Evolutionary conservation across 495 filamentous ascomycete genomes (phyloP).

Genomic region (Cercophora newfieldiana): DNA sequence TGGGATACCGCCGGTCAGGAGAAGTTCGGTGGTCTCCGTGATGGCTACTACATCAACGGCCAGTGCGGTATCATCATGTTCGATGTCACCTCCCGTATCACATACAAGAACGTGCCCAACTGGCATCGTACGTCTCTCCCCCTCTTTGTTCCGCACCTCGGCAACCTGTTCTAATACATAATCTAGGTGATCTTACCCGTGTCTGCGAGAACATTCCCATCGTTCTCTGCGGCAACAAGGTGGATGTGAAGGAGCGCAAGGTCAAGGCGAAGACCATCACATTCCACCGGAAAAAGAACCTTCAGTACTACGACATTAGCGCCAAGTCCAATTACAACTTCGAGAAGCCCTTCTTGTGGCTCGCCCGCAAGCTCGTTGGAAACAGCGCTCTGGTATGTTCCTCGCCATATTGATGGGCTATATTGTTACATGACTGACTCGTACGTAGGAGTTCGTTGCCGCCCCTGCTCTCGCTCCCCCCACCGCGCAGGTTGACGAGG

Average conservation of each 20-base stretch:
- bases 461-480: constrained; percentile 92
- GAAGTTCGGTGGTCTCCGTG: constrained; percentile 99
- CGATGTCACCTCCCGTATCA: constrained; percentile 99
- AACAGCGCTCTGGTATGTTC: constrained; percentile 80
- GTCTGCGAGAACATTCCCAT: constrained; percentile 99
- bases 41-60: constrained; percentile 99
- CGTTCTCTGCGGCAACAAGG: constrained; percentile 98
- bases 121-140: constrained; percentile 86
- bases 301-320: constrained; percentile 99
- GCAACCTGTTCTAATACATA: constrained; percentile 22
- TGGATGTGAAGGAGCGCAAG: constrained; percentile 99
- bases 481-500: constrained; percentile 81
- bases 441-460: constrained; percentile 92
- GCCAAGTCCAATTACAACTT: constrained; percentile 99
- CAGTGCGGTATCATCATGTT: constrained; percentile 99
- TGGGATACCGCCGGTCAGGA: constrained; percentile 99
- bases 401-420: background rate
- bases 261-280: constrained; percentile 99
- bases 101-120: constrained; percentile 99
- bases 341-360: constrained; percentile 99
- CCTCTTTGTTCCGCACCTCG: background rate
- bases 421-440: constrained; percentile 15
- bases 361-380: constrained; percentile 96
- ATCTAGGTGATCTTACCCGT: constrained; percentile 93
- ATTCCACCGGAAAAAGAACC: constrained; percentile 99